phyloP scores from a whole-genome alignment of 1,284 basidiomycete species.

The Volvariella volvacea region DNA sequence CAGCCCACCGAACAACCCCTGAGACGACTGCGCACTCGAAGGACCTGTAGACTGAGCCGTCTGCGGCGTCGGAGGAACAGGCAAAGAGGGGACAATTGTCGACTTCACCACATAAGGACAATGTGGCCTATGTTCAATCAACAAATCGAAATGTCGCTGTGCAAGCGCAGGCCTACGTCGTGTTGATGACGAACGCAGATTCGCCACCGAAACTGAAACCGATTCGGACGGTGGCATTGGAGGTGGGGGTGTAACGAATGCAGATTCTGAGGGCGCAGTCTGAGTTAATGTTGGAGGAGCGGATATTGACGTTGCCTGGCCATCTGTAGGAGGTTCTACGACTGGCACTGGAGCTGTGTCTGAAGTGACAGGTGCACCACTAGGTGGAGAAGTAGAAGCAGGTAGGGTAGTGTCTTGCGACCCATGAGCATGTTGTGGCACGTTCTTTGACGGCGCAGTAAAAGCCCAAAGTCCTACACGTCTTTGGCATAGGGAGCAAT shows the following conservation, averaged over 20 bases:
- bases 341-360: constrained; percentile 10
- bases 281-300: neutral
- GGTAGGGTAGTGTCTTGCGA: too few species aligned
- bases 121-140: constrained; percentile 75
- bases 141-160: constrained; percentile 58
- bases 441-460: constrained; percentile 18
- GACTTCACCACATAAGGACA: constrained; percentile 75
- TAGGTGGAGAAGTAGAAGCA: too few species aligned
- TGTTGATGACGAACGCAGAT: neutral
- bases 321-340: neutral
- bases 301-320: neutral
- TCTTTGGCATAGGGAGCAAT: constrained; percentile 66
- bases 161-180: constrained; percentile 18
- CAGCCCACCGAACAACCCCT: too few species aligned
- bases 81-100: constrained; percentile 55
- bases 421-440: neutral
- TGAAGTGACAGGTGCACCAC: neutral
- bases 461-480: constrained; percentile 76
- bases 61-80: constrained; percentile 23
- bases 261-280: neutral
- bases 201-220: neutral
- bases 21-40: too few species aligned
- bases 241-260: neutral
- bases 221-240: neutral
- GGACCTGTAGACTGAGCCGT: too few species aligned